Base-by-base conservation (phyloP, 768 basidiomycete species). In the Suillus subaureus region DNA sequence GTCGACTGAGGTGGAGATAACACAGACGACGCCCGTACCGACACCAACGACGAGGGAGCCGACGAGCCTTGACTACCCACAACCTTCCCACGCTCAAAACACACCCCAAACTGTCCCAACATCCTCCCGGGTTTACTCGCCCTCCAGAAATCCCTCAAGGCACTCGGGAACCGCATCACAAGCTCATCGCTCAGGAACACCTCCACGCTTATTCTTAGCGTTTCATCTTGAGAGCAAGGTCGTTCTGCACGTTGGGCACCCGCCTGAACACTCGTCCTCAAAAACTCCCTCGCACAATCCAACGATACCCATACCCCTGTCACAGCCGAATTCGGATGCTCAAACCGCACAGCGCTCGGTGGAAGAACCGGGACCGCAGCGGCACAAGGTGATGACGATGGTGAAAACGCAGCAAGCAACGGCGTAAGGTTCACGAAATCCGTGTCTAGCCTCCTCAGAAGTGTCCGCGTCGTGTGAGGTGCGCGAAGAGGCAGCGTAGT, bases 361-460 rank as follows among this genome's bases (percentile, higher is more conserved):
- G 80, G 55, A 60, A 80, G 67, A 71, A 76, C 71, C 66, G 79
- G 73, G 47, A 76, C 69, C 54, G 37, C 51, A 16, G 51, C 15
- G 7, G 51, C 68, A 42, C 57, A 72, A 21, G 79, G 81, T 66
- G 21, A 56, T 79, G 35, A 80, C 2, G 62, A 31, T 8, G 33
- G 26, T 43, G 42, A 64, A 21, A 64, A 61, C 5, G 35, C 58
- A 6, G 64, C 77, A 5, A 84, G 74, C 57, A 91, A 84, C 26
- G 85, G 82, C 3, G 88, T 83, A 55, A 92, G 80, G 73, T 92
- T 90, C 70, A 92, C 90, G 69, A 89, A 92, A 71, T 91, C 89
- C 40, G 90, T 90, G 77, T 92, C 91, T 63, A 92, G 87, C 68
- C 91, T 87, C 70, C 91, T 87, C 68, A 92, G 77, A 56, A 92